Percentiles rank a stretch among this genome's conserved stretches.
These are phyloP conservation scores for Boechera divaricarpa DNA, from an alignment of 345 rosid species.

Conservation along the genomic window DNA sequence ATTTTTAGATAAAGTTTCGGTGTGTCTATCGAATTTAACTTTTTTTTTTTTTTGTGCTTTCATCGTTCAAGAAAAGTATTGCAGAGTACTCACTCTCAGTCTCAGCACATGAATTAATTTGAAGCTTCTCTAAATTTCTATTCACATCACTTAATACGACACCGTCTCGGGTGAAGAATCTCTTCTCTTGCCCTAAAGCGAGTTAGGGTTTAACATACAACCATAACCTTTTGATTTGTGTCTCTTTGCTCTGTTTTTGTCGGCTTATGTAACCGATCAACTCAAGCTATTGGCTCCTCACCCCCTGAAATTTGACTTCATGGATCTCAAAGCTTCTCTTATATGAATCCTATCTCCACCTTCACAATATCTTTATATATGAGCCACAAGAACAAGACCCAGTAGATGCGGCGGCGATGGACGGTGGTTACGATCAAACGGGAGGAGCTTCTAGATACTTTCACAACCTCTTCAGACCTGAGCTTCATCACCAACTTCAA, in stretches of 20 bases:
- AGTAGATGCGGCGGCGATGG: slow-evolving; percentile 46
- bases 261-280: slow-evolving; percentile 49
- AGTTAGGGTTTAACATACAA: slow-evolving; percentile 47
- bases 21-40: not conserved
- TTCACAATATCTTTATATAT: slow-evolving; percentile 26
- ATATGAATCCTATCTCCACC: slow-evolving; percentile 29
- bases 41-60: not conserved
- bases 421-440: slow-evolving; percentile 44
- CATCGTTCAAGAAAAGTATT: slow-evolving; percentile 36
- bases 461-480: slow-evolving; percentile 57
- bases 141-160: slow-evolving; percentile 36
- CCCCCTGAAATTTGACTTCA: slow-evolving; percentile 43
- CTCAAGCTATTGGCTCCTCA: slow-evolving; percentile 46
- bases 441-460: slow-evolving; percentile 45
- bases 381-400: slow-evolving; percentile 31
- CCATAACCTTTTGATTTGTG: slow-evolving; percentile 33
- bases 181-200: slow-evolving; percentile 41
- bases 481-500: slow-evolving; percentile 50
- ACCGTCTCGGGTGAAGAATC: slow-evolving; percentile 39
- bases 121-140: slow-evolving; percentile 24
- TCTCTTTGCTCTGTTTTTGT: slow-evolving; percentile 47
- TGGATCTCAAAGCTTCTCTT: slow-evolving; percentile 35
- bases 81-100: slow-evolving; percentile 32
- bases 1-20: slow-evolving; percentile 31
- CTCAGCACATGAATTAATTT: slow-evolving; percentile 33